Evolutionary conservation across 2,329 filamentous ascomycete species (phyloP), one percentile per base, ranked within the genome.

Genomic region (Raffaelea albimanens): DNA sequence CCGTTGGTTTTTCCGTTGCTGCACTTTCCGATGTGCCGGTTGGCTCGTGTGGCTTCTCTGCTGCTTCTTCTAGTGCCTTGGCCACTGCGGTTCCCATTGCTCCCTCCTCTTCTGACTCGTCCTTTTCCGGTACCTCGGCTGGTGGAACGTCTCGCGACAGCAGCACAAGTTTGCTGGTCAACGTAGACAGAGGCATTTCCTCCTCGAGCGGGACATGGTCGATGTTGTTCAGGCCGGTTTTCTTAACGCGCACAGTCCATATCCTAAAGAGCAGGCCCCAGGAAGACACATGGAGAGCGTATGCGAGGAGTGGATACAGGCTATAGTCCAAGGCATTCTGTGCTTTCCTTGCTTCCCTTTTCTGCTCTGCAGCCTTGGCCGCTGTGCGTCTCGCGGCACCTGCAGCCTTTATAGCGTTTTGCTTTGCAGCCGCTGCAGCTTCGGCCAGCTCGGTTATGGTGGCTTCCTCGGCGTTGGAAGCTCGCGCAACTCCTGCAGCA

Each of bases 301-400:
- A 59, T 8, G 67, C 60, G 18, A 75, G 52, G 5, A 78, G 52
- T 18, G 67, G 57, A 40, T 74, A 71, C 7, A 77, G 55, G 2
- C 69, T 71, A 16, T 5, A 5, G 13, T 38, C 34, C 5, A 16
- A 38, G 5, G 34, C 34, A 8, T 8, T 19, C 25, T 13, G 25
- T 29, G 25, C 7, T 29, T 29, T 29, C 13, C 13, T 13, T 29
- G 25, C 34, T 38, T 38, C 34, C 18, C 5, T 16, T 38, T 38
- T n/a, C n/a, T n/a, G n/a, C n/a, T n/a, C n/a, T n/a, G n/a, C n/a
- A n/a, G n/a, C 67, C 66, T 34, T 29, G 25, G 7, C 25, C 25
- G 25, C 25, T 13, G 7, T 13, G 25, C 25, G 7, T 29, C 7
- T 13, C 25, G 7, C 25, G 25, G n/a, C n/a, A n/a, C n/a, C n/a